Evolutionary conservation across 179 eudicot genomes (phyloP).

Genomic region (Vitellaria paradoxa): DNA sequence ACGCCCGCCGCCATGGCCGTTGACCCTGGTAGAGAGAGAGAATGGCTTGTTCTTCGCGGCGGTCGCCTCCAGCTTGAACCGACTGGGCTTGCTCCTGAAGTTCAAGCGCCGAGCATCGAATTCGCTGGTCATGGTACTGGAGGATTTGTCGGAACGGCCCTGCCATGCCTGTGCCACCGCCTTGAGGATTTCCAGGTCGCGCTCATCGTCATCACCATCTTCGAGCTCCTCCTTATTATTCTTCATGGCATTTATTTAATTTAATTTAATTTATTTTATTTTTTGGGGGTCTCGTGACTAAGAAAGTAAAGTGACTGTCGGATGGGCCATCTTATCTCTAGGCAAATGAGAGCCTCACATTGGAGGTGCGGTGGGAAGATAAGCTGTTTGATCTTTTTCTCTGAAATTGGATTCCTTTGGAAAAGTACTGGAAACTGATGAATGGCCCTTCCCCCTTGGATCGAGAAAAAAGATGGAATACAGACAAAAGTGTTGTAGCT

Average conservation of each 20-base stretch:
- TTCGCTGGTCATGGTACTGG: slow-evolving; percentile 32
- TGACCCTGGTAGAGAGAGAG: neutral
- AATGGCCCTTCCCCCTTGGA: too few relatives aligned
- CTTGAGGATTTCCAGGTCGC: slow-evolving; percentile 59
- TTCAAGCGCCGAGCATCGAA: slow-evolving; percentile 51
- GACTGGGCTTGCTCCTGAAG: slow-evolving; percentile 48
- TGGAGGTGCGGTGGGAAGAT: neutral
- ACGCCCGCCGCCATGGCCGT: neutral
- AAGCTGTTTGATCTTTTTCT: neutral
- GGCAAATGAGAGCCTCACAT: slow-evolving; percentile 40
- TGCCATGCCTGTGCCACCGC: slow-evolving; percentile 94
- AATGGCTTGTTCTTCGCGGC: too few relatives aligned
- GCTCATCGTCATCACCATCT: slow-evolving; percentile 18
- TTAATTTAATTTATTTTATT: too few relatives aligned
- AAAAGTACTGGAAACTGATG: too few relatives aligned
- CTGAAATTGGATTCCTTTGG: too few relatives aligned
- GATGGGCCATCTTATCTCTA: slow-evolving; percentile 32
- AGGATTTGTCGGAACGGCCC: slow-evolving; percentile 39
- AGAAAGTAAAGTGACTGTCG: neutral
- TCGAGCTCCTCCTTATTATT: slow-evolving; percentile 19
- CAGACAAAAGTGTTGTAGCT: too few relatives aligned
- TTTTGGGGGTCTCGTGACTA: neutral
- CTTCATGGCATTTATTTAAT: slow-evolving; percentile 20
- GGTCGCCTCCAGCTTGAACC: slow-evolving; percentile 68
- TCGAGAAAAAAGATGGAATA: too few relatives aligned